Evolutionary conservation across 345 rosid species (phyloP).

Genomic region (Hevea brasiliensis): DNA sequence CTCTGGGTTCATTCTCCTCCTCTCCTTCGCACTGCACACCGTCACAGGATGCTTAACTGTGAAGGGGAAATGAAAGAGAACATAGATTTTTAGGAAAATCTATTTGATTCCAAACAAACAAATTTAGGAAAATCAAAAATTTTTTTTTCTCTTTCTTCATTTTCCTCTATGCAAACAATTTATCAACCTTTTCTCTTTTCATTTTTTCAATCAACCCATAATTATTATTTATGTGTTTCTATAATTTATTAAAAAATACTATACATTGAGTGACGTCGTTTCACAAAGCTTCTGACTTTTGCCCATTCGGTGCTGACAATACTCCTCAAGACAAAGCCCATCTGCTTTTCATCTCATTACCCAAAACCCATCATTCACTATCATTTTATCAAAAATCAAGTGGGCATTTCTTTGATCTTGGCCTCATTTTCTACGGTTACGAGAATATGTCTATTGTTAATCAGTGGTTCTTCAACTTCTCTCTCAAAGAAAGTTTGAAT

Average conservation of each 20-base stretch:
- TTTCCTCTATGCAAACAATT: too few species aligned
- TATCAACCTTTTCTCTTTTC: too few species aligned
- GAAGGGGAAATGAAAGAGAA: too few species aligned
- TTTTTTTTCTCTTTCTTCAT: too few species aligned
- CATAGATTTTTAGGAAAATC: too few species aligned
- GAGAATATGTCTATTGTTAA: not conserved
- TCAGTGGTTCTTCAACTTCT: not conserved
- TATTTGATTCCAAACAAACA: too few species aligned
- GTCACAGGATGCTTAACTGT: too few species aligned
- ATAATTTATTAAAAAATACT: too few species aligned
- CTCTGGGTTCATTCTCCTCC: slow-evolving; percentile 16
- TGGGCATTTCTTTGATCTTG: not conserved
- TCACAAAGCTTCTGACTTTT: not conserved
- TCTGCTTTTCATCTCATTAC: not conserved
- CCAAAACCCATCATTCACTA: not conserved
- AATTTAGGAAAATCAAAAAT: too few species aligned
- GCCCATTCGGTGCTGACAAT: slow-evolving; percentile 8
- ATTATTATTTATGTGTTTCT: too few species aligned
- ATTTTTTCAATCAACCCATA: too few species aligned
- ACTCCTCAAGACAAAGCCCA: too few species aligned
- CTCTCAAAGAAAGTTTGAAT: not conserved
- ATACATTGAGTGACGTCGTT: not conserved
- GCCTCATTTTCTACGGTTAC: not conserved
- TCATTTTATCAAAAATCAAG: not conserved
- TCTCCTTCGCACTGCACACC: not conserved